These are phyloP conservation scores for Tulasnella sp. DNA, from an alignment of 768 basidiomycete genomes.

Conservation along the genomic window DNA sequence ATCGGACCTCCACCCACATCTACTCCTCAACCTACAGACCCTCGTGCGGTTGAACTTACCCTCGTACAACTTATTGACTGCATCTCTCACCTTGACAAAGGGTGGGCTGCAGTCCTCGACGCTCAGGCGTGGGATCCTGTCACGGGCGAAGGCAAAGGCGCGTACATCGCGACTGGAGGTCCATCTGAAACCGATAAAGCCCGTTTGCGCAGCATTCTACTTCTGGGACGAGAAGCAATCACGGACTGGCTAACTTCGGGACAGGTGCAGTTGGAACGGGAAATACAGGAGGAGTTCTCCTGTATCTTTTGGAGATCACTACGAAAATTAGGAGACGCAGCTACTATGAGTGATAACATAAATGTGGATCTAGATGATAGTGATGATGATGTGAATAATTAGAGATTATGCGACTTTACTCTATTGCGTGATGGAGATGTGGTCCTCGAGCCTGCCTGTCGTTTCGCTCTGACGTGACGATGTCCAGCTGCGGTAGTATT, in stretches of 20 bases:
- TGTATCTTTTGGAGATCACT: conserved; percentile 11
- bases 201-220: conserved; percentile 53
- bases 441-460: not conserved
- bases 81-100: conserved; percentile 62
- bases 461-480: not conserved
- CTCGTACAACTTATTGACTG: conserved; percentile 50
- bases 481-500: not conserved
- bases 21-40: conserved; percentile 12
- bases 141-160: conserved; percentile 26
- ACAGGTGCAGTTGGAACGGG: not conserved
- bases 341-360: not conserved
- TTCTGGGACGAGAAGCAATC: conserved; percentile 44
- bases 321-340: not conserved
- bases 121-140: conserved; percentile 56
- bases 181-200: conserved; percentile 60
- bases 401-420: not conserved
- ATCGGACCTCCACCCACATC: not conserved
- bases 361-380: not conserved
- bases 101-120: conserved; percentile 56
- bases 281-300: conserved; percentile 2
- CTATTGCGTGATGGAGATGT: not conserved
- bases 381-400: not conserved
- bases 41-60: conserved; percentile 26
- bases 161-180: conserved; percentile 23
- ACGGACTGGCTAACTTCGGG: conserved; percentile 53